A percentile compares a stretch with the other conserved stretches of the same genome.
These are phyloP conservation scores for Ceratocystiopsis sp. DNA, from an alignment of 2,329 filamentous ascomycete genomes.

Conservation along the genomic window DNA sequence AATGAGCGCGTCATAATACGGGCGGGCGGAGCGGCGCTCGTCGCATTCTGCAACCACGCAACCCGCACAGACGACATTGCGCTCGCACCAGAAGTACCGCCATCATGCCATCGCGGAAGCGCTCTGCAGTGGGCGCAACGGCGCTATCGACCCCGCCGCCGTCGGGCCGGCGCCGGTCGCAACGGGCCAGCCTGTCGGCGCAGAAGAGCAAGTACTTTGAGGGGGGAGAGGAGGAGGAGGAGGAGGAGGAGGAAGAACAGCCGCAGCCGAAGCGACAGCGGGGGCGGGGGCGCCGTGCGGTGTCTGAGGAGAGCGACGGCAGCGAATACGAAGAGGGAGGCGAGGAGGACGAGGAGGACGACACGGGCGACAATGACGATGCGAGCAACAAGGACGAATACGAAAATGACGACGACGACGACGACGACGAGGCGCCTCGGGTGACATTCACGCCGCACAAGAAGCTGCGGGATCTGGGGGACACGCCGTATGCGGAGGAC, in stretches of 20 bases:
- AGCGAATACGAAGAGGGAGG: slow-evolving; percentile 9
- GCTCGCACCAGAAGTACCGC: too few species aligned
- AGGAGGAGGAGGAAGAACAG: neutral
- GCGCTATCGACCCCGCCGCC: slow-evolving; percentile 13
- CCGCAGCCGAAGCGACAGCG: slow-evolving; percentile 5
- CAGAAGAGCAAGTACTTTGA: slow-evolving; percentile 38
- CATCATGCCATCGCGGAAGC: slow-evolving; percentile 27
- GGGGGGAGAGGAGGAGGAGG: slow-evolving; percentile 15
- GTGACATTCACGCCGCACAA: slow-evolving; percentile 25
- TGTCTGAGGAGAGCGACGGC: slow-evolving; percentile 11
- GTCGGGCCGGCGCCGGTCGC: slow-evolving; percentile 26
- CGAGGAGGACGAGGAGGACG: slow-evolving; percentile 12
- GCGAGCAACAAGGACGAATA: slow-evolving; percentile 11
- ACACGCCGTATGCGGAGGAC: slow-evolving; percentile 31
- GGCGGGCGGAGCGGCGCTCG: too few species aligned
- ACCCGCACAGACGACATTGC: neutral
- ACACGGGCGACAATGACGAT: slow-evolving; percentile 16
- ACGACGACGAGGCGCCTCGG: slow-evolving; percentile 18
- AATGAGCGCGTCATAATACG: too few species aligned
- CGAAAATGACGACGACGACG: slow-evolving; percentile 15
- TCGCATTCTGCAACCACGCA: neutral
- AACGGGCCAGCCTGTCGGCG: slow-evolving; percentile 24
- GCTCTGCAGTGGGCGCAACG: slow-evolving; percentile 11
- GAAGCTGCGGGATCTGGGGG: slow-evolving; percentile 22
- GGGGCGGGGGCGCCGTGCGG: slow-evolving; percentile 3